Conservation (phyloP, 73 alveolate species). For the Paramecium bursaria region DNA sequence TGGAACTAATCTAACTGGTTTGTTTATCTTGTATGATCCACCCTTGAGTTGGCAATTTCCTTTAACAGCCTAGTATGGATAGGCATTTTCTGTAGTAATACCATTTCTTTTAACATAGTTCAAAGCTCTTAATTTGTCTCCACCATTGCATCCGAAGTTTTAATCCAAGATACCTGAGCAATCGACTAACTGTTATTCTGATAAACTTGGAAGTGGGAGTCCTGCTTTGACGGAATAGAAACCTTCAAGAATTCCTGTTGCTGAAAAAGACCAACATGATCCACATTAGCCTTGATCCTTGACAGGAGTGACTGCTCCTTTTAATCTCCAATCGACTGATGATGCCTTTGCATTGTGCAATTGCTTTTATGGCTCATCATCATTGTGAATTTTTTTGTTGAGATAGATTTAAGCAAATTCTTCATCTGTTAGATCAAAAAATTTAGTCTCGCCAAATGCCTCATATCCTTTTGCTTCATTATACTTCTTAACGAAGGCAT, state of each 20-base stretch:
- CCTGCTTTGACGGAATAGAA: slow-evolving; percentile 70
- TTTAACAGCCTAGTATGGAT: slow-evolving; percentile 77
- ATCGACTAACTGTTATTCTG: slow-evolving; percentile 91
- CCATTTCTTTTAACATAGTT: slow-evolving; percentile 73
- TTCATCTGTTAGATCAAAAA: slow-evolving; percentile 60
- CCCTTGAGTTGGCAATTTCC: slow-evolving; percentile 67
- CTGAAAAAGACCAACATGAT: slow-evolving; percentile 82
- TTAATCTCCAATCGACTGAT: slow-evolving; percentile 63
- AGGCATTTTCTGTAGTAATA: slow-evolving; percentile 68
- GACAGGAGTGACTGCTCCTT: slow-evolving; percentile 71
- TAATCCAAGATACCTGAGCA: slow-evolving; percentile 71
- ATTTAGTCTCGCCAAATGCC: slow-evolving; percentile 66
- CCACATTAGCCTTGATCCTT: slow-evolving; percentile 83
- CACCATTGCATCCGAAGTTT: slow-evolving; percentile 83
- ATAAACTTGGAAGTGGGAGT: slow-evolving; percentile 69
- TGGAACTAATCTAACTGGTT: background rate
- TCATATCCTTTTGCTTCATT: slow-evolving; percentile 6
- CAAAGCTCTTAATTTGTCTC: slow-evolving; percentile 75
- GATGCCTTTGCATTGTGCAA: slow-evolving; percentile 5
- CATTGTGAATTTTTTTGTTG: slow-evolving; percentile 14
- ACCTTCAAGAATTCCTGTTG: slow-evolving; percentile 82
- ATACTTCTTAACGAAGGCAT: background rate
- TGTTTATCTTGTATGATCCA: slow-evolving; percentile 57
- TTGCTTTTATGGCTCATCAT: slow-evolving; percentile 29
- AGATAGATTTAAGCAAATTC: slow-evolving; percentile 67